Percentiles rank a stretch among this genome's conserved stretches.
Evolutionary conservation across 2,329 filamentous ascomycete species (phyloP).

Genomic region (Colletotrichum lini): DNA sequence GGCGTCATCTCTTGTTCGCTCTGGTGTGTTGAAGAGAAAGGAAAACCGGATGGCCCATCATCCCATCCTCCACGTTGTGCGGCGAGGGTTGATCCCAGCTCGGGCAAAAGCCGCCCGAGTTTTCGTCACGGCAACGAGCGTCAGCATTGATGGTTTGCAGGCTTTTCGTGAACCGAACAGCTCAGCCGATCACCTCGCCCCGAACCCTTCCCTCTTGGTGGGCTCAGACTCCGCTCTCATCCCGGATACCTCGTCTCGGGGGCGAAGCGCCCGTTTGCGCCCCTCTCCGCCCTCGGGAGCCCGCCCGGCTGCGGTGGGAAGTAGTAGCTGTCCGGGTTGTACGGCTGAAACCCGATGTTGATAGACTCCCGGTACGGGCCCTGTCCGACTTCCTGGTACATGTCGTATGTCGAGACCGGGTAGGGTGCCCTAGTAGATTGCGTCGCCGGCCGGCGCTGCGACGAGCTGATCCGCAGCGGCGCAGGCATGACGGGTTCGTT

Average conservation of each 20-base stretch:
- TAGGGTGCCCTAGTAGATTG: slow-evolving; percentile 1
- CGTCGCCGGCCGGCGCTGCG: background rate
- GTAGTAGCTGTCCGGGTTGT: slow-evolving; percentile 22
- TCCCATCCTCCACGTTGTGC: background rate
- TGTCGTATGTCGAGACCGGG: slow-evolving; percentile 28
- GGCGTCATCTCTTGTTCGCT: background rate
- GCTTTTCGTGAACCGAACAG: background rate
- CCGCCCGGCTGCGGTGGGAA: slow-evolving; percentile 17
- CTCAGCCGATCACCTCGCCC: too few relatives aligned
- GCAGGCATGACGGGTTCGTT: slow-evolving; percentile 19
- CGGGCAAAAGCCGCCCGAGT: background rate
- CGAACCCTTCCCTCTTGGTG: too few relatives aligned
- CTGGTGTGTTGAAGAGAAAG: background rate
- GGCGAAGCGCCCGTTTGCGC: slow-evolving; percentile 34
- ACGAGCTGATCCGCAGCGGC: slow-evolving; percentile 16
- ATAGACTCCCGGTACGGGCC: slow-evolving; percentile 37
- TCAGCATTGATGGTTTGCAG: background rate
- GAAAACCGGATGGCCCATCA: slow-evolving; percentile 3
- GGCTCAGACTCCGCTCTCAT: too few relatives aligned
- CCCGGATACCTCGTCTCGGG: background rate
- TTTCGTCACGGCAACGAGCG: background rate
- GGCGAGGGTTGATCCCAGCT: slow-evolving; percentile 5
- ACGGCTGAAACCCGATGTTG: slow-evolving; percentile 34
- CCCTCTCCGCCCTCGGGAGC: slow-evolving; percentile 36
- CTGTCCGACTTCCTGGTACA: slow-evolving; percentile 33